These are phyloP conservation scores for Boletus vinaceobasis DNA, from an alignment of 768 basidiomycete species.

Conservation along the genomic window DNA sequence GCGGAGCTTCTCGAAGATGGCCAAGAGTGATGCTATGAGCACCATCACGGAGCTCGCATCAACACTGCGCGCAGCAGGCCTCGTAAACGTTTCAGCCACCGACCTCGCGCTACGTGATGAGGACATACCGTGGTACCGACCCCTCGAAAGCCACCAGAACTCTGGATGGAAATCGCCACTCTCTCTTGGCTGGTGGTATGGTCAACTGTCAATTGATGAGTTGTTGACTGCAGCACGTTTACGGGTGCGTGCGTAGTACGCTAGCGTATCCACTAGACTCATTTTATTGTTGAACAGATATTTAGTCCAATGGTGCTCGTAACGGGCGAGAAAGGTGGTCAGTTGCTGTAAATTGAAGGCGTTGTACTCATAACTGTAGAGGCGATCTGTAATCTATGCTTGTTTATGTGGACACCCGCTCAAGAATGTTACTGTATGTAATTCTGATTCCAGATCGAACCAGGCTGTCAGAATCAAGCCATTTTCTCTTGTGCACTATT, in stretches of 20 bases:
- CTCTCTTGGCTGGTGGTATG: conserved; percentile 1
- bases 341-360: neutral
- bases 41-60: neutral
- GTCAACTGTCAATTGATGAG: neutral
- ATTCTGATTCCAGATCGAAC: too few species aligned
- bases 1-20: neutral
- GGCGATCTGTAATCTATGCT: neutral
- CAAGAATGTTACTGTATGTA: neutral
- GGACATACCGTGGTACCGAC: conserved; percentile 5
- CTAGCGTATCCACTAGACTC: neutral
- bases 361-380: neutral
- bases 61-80: neutral
- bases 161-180: neutral
- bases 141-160: neutral
- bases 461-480: too few species aligned
- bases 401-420: too few species aligned
- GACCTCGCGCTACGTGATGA: neutral
- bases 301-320: conserved; percentile 5
- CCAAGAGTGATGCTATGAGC: neutral
- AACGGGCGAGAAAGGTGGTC: neutral
- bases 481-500: too few species aligned
- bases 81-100: neutral
- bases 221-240: conserved; percentile 3
- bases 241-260: neutral
- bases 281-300: neutral